phyloP scores from a whole-genome alignment of 192 early-diverging fungal genomes.

The Gamsiella multidivaricata region DNA sequence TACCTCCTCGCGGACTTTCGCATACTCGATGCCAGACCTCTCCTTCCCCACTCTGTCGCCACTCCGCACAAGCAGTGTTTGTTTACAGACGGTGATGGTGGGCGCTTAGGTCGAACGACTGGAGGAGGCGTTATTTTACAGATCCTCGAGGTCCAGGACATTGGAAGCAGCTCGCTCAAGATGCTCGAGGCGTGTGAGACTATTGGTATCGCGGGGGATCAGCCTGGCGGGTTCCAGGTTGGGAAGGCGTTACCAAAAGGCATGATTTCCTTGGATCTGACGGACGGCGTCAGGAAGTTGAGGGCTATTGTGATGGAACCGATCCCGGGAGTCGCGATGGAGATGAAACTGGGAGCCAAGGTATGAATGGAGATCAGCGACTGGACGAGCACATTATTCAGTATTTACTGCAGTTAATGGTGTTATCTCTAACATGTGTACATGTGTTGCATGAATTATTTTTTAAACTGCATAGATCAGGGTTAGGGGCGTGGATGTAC shows the following conservation, averaged over 20 bases:
- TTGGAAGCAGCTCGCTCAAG: conserved; percentile 26
- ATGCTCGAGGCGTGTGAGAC: conserved; percentile 36
- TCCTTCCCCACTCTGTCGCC: conserved; percentile 20
- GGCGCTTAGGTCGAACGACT: not conserved
- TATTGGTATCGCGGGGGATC: conserved; percentile 20
- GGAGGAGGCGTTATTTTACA: conserved; percentile 39
- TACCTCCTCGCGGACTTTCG: conserved; percentile 49
- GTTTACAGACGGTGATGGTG: conserved; percentile 3
- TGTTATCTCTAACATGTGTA: too few relatives aligned
- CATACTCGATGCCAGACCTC: conserved; percentile 22
- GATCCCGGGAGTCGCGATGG: conserved; percentile 32
- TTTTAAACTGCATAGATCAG: conserved; percentile 17
- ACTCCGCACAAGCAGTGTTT: conserved; percentile 35
- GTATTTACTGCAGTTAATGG: too few relatives aligned
- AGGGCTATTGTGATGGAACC: conserved; percentile 20
- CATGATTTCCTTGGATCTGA: conserved; percentile 24
- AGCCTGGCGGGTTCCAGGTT: conserved; percentile 18
- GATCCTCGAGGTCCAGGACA: conserved; percentile 40
- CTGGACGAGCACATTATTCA: too few relatives aligned
- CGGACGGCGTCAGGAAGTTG: conserved; percentile 35
- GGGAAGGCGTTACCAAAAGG: conserved; percentile 21
- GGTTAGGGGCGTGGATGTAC: conserved; percentile 23
- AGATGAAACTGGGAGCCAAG: conserved; percentile 51
- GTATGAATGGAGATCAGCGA: too few relatives aligned
- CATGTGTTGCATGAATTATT: too few relatives aligned